Conservation (phyloP, 768 basidiomycete species). For the Russula brevipes region DNA sequence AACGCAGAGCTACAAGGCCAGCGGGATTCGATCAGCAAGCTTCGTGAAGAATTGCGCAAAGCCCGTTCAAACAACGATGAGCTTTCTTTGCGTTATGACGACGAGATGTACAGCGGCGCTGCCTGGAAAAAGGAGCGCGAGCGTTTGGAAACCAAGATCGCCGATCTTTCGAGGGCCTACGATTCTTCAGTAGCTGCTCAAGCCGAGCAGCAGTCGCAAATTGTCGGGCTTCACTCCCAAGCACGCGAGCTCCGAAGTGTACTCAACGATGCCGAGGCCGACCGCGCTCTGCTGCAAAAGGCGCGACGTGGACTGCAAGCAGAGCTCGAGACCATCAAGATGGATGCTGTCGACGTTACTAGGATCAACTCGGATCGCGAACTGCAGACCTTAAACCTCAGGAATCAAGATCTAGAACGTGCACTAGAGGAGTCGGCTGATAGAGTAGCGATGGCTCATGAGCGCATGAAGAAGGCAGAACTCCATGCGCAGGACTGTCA, state of each 20-base stretch:
- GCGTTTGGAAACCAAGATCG: slow-evolving; percentile 77
- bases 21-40: slow-evolving; percentile 65
- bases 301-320: slow-evolving; percentile 75
- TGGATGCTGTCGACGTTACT: slow-evolving; percentile 64
- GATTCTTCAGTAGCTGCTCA: slow-evolving; percentile 67
- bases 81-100: slow-evolving; percentile 67
- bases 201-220: slow-evolving; percentile 78
- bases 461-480: slow-evolving; percentile 80
- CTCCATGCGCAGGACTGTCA: slow-evolving; percentile 69
- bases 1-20: slow-evolving; percentile 67
- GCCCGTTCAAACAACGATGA: slow-evolving; percentile 71
- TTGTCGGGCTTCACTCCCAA: slow-evolving; percentile 79
- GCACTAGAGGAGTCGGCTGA: slow-evolving; percentile 76
- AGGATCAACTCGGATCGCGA: slow-evolving; percentile 69
- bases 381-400: slow-evolving; percentile 66
- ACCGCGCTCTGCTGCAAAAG: slow-evolving; percentile 71
- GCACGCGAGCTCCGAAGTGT: slow-evolving; percentile 77
- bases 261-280: slow-evolving; percentile 81
- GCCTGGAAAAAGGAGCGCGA: slow-evolving; percentile 89
- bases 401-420: slow-evolving; percentile 78
- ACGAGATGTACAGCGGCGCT: slow-evolving; percentile 70
- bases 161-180: slow-evolving; percentile 67
- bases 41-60: slow-evolving; percentile 77
- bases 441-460: slow-evolving; percentile 62
- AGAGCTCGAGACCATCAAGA: slow-evolving; percentile 74